These are phyloP conservation scores for Scutellaria baicalensis DNA, from an alignment of 257 asterid genomes.

Conservation along the genomic window DNA sequence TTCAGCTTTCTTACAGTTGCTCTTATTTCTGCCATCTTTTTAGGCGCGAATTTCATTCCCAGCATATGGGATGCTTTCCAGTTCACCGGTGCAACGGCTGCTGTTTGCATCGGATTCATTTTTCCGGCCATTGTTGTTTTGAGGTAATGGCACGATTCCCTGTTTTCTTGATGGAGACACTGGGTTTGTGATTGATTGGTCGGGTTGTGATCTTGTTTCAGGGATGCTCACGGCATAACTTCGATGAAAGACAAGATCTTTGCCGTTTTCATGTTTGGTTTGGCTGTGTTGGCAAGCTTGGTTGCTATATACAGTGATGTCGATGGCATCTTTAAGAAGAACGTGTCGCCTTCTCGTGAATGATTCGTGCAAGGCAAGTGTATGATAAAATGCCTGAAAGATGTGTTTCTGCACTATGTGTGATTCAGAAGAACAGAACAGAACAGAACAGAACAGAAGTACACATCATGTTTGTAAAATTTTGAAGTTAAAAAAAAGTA, in stretches of 20 bases:
- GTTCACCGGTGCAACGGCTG: constrained; percentile 46
- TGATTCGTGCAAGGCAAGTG: background rate
- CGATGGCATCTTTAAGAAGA: constrained; percentile 23
- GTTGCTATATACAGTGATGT: constrained; percentile 46
- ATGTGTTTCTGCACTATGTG: background rate
- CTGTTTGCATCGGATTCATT: constrained; percentile 43
- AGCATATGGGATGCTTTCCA: constrained; percentile 56
- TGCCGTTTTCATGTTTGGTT: constrained; percentile 43
- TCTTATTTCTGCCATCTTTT: constrained; percentile 23
- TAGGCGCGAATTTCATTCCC: constrained; percentile 52
- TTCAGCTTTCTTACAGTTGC: constrained; percentile 26
- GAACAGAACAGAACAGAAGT: background rate
- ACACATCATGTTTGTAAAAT: background rate
- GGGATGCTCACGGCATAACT: constrained; percentile 37
- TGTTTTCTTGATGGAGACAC: background rate
- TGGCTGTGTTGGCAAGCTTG: constrained; percentile 39
- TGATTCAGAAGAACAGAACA: background rate
- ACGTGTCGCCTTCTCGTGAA: constrained; percentile 16
- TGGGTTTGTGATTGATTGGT: too few species aligned
- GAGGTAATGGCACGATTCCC: constrained; percentile 20
- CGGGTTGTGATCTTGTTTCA: constrained; percentile 8
- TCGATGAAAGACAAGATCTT: constrained; percentile 29
- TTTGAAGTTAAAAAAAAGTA: background rate
- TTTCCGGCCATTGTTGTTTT: constrained; percentile 42
- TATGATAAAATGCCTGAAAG: background rate